Evolutionary conservation across 2,329 filamentous ascomycete genomes (phyloP).

Genomic region (Leptographium procerum): DNA sequence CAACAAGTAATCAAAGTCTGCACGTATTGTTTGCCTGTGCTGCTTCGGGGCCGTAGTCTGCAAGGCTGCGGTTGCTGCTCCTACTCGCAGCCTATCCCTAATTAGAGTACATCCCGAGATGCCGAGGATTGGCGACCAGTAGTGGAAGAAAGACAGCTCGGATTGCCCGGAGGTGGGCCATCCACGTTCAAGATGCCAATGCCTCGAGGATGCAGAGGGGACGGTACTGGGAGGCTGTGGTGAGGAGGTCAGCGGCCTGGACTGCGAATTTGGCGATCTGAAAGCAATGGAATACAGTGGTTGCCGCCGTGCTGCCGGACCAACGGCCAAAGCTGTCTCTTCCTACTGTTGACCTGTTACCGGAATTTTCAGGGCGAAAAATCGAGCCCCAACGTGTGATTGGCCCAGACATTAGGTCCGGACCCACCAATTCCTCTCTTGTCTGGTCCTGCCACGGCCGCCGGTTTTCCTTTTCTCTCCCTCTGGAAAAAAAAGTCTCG

Average conservation of each 20-base stretch:
- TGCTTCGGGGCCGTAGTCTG: no score
- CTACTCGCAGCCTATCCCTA: not conserved
- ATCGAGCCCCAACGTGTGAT: slow-evolving; percentile 9
- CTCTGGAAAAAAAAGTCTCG: slow-evolving; percentile 10
- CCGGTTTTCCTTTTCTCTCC: slow-evolving; percentile 9
- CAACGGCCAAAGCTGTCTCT: slow-evolving; percentile 8
- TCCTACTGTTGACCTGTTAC: slow-evolving; percentile 7
- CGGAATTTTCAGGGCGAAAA: slow-evolving; percentile 15
- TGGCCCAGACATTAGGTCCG: slow-evolving; percentile 7
- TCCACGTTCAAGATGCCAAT: not conserved
- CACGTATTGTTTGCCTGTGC: not conserved
- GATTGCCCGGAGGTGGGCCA: not conserved
- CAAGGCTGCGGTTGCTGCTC: not conserved
- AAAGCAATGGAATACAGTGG: not conserved
- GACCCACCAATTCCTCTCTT: slow-evolving; percentile 7
- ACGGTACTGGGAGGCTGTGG: not conserved
- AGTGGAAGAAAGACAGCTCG: not conserved
- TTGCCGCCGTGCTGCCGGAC: slow-evolving; percentile 6
- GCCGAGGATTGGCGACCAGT: not conserved
- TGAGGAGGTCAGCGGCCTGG: not conserved
- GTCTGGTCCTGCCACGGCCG: slow-evolving; percentile 2
- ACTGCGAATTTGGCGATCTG: not conserved
- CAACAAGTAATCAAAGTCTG: not conserved
- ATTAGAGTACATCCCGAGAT: not conserved
- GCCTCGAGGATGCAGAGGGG: not conserved